Conservation (phyloP, 228 moss, liverwort and hornwort species). For the Sphagnum magellanicum region DNA sequence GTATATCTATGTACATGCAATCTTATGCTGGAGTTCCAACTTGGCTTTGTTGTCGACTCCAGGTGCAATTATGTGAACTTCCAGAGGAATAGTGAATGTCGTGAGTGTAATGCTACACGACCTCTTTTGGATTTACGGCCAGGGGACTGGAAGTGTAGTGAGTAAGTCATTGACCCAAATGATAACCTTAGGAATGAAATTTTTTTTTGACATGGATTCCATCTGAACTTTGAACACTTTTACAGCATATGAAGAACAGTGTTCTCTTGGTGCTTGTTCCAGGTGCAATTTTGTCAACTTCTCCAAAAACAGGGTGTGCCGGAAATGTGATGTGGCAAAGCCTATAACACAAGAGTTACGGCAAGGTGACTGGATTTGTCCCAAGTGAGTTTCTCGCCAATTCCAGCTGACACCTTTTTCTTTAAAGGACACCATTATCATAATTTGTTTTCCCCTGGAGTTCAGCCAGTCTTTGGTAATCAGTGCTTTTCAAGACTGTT, state of each 20-base stretch:
- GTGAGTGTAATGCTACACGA: conserved; percentile 37
- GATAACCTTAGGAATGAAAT: too few relatives aligned
- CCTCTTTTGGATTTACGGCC: conserved; percentile 38
- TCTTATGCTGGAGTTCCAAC: too few relatives aligned
- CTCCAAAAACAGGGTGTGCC: conserved; percentile 48
- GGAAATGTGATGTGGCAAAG: conserved; percentile 27
- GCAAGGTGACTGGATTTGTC: conserved; percentile 57
- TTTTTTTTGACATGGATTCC: too few relatives aligned
- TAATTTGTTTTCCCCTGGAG: too few relatives aligned
- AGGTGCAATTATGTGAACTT: conserved; percentile 59
- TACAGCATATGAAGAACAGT: neutral
- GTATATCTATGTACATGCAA: too few relatives aligned
- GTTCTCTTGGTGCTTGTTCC: conserved; percentile 6
- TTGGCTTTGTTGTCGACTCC: neutral
- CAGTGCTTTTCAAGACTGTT: conserved; percentile 1
- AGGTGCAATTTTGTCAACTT: conserved; percentile 58
- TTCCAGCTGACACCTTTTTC: too few relatives aligned
- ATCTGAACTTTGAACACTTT: neutral
- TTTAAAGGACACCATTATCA: too few relatives aligned
- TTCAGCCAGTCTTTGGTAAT: neutral
- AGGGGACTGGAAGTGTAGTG: conserved; percentile 59
- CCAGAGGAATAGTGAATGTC: conserved; percentile 48
- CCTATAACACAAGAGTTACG: conserved; percentile 38
- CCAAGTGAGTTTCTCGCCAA: conserved; percentile 25
- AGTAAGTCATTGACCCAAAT: conserved; percentile 19